phyloP scores from a whole-genome alignment of 441 rosid genomes.

The Adansonia grandidieri region DNA sequence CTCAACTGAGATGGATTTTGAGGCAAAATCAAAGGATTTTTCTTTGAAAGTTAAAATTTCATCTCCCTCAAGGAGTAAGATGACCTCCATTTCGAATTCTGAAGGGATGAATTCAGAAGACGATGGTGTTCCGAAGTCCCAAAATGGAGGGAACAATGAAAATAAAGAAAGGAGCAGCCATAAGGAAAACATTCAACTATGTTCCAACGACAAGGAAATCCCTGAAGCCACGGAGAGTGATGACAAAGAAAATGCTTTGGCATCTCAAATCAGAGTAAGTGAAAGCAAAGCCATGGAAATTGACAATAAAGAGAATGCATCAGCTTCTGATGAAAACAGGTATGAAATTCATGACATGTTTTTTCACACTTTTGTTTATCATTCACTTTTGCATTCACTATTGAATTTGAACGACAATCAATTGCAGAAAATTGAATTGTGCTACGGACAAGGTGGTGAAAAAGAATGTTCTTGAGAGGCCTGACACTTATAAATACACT shows the following conservation, averaged over 20 bases:
- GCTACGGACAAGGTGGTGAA: constrained; percentile 22
- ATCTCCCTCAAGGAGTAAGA: constrained; percentile 2
- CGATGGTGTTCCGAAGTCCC: constrained; percentile 1
- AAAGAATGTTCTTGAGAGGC: constrained; percentile 47
- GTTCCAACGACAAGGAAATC: constrained; percentile 18
- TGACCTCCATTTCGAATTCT: not conserved
- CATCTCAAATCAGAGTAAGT: constrained; percentile 9
- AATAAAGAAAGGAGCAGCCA: constrained; percentile 21
- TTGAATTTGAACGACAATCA: constrained; percentile 19
- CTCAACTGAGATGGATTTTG: constrained; percentile 20
- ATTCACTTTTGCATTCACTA: not conserved
- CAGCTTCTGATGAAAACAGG: constrained; percentile 63
- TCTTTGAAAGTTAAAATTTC: constrained; percentile 21
- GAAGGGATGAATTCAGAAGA: constrained; percentile 13
- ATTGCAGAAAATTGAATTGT: constrained; percentile 43
- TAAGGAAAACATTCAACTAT: constrained; percentile 23
- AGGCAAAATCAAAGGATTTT: no score
- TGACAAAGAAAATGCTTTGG: constrained; percentile 39
- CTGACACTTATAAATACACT: constrained; percentile 39
- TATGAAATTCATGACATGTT: constrained; percentile 28
- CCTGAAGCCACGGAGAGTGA: constrained; percentile 30
- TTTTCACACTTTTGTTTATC: not conserved
- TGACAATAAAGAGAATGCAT: constrained; percentile 53
- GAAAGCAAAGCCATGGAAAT: constrained; percentile 31
- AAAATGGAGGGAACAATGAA: constrained; percentile 24